Conservation (phyloP, 2,329 filamentous ascomycete genomes). For the Hymenotorrendiella dingleyae region DNA sequence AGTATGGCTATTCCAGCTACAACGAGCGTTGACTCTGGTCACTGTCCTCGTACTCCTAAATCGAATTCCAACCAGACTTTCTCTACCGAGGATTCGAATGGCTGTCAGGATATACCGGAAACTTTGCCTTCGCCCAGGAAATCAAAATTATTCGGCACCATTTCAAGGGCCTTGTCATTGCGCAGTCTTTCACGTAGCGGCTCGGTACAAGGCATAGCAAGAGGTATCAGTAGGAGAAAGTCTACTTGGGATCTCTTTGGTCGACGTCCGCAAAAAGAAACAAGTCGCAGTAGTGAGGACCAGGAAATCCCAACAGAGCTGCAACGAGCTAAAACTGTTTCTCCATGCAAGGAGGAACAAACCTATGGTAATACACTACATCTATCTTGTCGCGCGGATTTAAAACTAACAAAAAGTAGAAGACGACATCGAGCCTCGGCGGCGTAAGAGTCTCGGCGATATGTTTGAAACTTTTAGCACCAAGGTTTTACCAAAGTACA, state of each 20-base stretch:
- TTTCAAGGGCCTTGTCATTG: constrained; percentile 5
- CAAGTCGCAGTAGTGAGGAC: neutral
- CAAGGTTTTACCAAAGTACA: constrained; percentile 11
- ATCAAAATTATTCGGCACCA: constrained; percentile 8
- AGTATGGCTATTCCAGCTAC: constrained; percentile 15
- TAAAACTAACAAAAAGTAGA: neutral
- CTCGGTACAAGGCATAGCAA: constrained; percentile 9
- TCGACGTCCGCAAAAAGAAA: neutral
- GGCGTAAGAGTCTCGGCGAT: constrained; percentile 24
- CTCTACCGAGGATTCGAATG: neutral
- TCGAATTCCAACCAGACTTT: neutral
- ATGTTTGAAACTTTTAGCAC: constrained; percentile 20
- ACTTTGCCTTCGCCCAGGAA: neutral
- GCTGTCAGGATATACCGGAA: neutral
- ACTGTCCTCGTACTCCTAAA: constrained; percentile 11
- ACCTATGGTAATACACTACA: neutral
- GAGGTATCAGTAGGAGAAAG: constrained; percentile 8
- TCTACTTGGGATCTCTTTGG: constrained; percentile 16
- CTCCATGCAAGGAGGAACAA: constrained; percentile 6
- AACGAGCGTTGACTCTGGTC: constrained; percentile 9
- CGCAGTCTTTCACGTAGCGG: neutral
- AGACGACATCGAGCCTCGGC: neutral
- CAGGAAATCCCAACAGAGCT: neutral
- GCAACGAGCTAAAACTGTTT: constrained; percentile 7
- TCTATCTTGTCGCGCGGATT: neutral